Evolutionary conservation across 441 rosid species (phyloP), one percentile per base, ranked within the genome.

Genomic region (Aleurites moluccanus): DNA sequence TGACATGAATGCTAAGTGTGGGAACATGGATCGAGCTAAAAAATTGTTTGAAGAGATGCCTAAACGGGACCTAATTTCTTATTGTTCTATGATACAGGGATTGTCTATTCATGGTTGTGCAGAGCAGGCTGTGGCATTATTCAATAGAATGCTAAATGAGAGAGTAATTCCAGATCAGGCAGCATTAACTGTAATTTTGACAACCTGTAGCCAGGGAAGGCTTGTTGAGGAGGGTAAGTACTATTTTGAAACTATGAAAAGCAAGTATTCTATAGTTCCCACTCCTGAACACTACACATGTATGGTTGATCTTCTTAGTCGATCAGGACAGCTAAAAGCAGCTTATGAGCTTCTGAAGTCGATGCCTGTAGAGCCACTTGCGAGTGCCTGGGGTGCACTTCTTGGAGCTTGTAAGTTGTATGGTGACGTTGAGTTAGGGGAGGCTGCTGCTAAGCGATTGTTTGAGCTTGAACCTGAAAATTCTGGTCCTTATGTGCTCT

Each of bases 371-470:
- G 88, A 88, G 70, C 86, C 92, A 74, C 73, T 85, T 77, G 87
- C 89, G n/a, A 78, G 95, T 81, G 91, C 90, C 9, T 92, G 97
- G 97, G 95, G 93, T 70, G 91, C 98, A 23, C 85, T 92, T 75
- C 90, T 92, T 53, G 91, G 90, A 67, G 95, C 88, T 49, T 91
- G 98, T 77, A 85, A 85, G 78, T 76, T 86, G 44, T 83, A 89
- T 77, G 78, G 84, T 45, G 81, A 90, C 70, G 77, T 82, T 76
- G 92, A 90, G 82, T 78, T 94, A 30, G 91, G 89, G 45, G 82
- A 87, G 83, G 64, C 75, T 74, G 91, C 85, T 59, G 91, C 91
- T 7, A 76, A 80, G 33, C 73, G 71, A 14, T 86, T 92, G 64
- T 80, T 90, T 72, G 85, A 91, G 74, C 80, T 91, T 77, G 95